Base-by-base conservation (phyloP, 352 stramenopile genomes). In the Phytophthora nicotianae region DNA sequence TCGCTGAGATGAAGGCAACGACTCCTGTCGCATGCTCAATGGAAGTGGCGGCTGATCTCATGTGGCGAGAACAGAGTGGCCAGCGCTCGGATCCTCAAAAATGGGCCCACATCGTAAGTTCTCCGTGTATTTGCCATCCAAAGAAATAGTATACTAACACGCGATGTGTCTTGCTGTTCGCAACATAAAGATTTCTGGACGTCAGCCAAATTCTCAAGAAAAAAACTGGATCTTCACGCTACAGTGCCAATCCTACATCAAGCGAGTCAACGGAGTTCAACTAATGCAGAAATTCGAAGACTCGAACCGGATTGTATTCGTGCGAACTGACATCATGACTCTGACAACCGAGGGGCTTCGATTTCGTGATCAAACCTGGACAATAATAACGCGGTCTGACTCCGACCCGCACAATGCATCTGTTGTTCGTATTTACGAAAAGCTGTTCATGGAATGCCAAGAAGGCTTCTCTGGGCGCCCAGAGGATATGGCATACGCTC, bases 321-420 rank as follows among this genome's bases (percentile, higher is more conserved):
- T 40, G 4, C 8, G 14, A 9, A n/a, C 33, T n/a, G 33, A 40
- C 33, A n/a, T 40, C 33, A 40, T 40, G 33, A 40, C 14, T 13
- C 11, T 40, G 9, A 40, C 8, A 13, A 16, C 8, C 14, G 33
- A 40, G 33, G 33, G 33, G 14, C 33, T 40, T 5, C 33, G 14
- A n/a, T 40, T 40, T 40, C 33, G 33, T 16, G 33, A 40, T n/a
- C 33, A 40, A 40, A 40, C 33, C 33, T 40, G 33, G 33, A 40
- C 33, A 9, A 40, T 40, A 13, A 40, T 40, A 17, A 17, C 33
- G 33, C 33, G 33, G 5, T 40, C 33, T 9, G 33, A 40, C 9
- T 17, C 33, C 5, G 14, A 40, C 14, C 33, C 33, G 14, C 26
- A 32, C 5, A 8, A 40, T n/a, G 33, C 33, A 17, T 40, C 1